phyloP scores from a whole-genome alignment of 345 rosid genomes.

The Eucalyptus polybractea region DNA sequence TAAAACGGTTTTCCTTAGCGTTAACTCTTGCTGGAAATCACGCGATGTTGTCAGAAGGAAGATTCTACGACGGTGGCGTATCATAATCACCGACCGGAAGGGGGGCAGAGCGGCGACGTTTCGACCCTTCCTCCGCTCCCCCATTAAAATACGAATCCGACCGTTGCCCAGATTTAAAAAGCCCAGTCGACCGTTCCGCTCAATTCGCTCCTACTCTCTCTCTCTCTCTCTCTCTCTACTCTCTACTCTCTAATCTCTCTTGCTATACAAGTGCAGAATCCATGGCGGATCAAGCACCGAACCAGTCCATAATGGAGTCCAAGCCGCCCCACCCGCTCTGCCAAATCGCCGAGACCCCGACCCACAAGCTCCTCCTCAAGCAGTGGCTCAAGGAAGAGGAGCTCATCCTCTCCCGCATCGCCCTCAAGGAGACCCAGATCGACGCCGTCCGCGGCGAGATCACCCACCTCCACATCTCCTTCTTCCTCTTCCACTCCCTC shows the following conservation, averaged over 20 bases:
- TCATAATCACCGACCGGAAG: neutral
- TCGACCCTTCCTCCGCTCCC: neutral
- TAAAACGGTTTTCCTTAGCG: neutral
- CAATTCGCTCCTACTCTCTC: neutral
- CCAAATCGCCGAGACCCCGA: constrained; percentile 82
- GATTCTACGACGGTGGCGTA: neutral
- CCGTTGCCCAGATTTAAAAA: constrained; percentile 2
- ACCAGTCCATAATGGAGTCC: constrained; percentile 22
- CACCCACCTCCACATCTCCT: neutral
- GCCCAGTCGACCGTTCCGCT: constrained; percentile 11
- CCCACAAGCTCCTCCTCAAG: constrained; percentile 88
- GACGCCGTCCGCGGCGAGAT: constrained; percentile 1
- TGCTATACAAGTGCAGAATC: neutral
- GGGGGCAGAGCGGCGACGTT: neutral
- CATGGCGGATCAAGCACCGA: neutral
- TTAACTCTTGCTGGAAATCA: neutral
- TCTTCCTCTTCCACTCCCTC: constrained; percentile 4
- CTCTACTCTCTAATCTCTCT: neutral
- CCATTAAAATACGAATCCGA: neutral
- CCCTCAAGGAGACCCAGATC: constrained; percentile 63
- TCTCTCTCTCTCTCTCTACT: neutral
- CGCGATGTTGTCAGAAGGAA: neutral
- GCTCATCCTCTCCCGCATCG: constrained; percentile 55
- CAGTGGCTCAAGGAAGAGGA: constrained; percentile 97
- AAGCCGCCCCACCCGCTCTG: constrained; percentile 66